A percentile compares a stretch with the other conserved stretches of the same genome.
Evolutionary conservation across 257 asterid genomes (phyloP).

Genomic region (Capsicum pubescens): DNA sequence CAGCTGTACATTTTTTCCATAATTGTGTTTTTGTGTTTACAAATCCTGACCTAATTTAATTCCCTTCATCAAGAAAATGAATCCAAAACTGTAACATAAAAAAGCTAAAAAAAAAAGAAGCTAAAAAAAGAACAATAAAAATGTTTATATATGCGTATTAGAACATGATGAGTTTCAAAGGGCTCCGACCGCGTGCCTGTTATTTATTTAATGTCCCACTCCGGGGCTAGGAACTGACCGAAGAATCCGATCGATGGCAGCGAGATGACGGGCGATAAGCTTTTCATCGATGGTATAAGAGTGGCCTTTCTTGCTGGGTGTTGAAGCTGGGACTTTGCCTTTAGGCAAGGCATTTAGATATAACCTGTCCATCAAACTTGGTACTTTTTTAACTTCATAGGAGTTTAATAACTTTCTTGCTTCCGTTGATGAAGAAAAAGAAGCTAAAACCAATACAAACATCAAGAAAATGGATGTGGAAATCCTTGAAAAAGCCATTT

Average conservation of each 20-base stretch:
- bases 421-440: conserved; percentile 40
- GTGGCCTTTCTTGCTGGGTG: conserved; percentile 61
- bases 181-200: neutral
- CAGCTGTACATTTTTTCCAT: conserved; percentile 15
- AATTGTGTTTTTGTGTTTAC: neutral
- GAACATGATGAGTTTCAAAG: neutral
- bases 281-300: conserved; percentile 42
- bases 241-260: conserved; percentile 52
- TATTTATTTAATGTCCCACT: conserved; percentile 52
- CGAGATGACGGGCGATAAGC: conserved; percentile 56
- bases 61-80: conserved; percentile 27
- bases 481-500: conserved; percentile 16
- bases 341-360: conserved; percentile 54
- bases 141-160: neutral
- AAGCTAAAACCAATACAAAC: conserved; percentile 37
- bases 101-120: neutral
- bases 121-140: conserved; percentile 21
- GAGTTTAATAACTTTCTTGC: conserved; percentile 44
- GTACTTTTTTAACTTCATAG: neutral
- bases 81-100: conserved; percentile 12
- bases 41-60: neutral
- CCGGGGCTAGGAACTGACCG: conserved; percentile 71
- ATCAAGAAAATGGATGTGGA: conserved; percentile 27
- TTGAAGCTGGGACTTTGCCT: conserved; percentile 51
- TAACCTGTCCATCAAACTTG: conserved; percentile 35